phyloP scores from a whole-genome alignment of 1,139 yeast species.

The Saccharomyces uvarum region DNA sequence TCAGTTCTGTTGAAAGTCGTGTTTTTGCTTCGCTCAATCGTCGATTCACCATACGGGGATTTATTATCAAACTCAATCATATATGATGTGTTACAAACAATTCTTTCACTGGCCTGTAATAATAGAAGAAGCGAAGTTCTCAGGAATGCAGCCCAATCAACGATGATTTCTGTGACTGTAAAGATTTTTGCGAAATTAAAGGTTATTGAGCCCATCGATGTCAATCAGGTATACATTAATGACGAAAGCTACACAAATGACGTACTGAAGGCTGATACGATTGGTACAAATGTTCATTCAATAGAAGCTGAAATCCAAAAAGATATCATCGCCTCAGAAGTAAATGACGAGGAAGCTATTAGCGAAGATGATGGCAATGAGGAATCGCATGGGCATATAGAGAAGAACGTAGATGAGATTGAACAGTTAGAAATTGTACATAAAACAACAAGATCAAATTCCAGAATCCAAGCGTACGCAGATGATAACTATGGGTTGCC shows the following conservation, averaged over 20 bases:
- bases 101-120: conserved; percentile 86
- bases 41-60: conserved; percentile 57
- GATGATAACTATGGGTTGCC: conserved; percentile 33
- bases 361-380: neutral
- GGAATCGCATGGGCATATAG: neutral
- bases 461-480: conserved; percentile 1
- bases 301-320: conserved; percentile 5
- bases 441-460: neutral
- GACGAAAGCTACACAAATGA: conserved; percentile 34
- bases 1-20: conserved; percentile 81
- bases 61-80: conserved; percentile 72
- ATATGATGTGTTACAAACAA: conserved; percentile 85
- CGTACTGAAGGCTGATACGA: conserved; percentile 31
- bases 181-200: conserved; percentile 58
- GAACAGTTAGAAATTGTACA: neutral
- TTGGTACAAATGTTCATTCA: conserved; percentile 24
- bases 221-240: conserved; percentile 29
- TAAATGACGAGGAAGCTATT: conserved; percentile 5
- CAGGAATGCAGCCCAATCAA: conserved; percentile 82
- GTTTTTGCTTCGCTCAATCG: conserved; percentile 60
- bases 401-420: neutral
- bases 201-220: conserved; percentile 43
- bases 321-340: neutral
- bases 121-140: conserved; percentile 85
- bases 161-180: conserved; percentile 64